Percentiles rank a stretch among this genome's conserved stretches.
phyloP scores from a whole-genome alignment of 768 basidiomycete genomes.

The Pisolithus microcarpus region DNA sequence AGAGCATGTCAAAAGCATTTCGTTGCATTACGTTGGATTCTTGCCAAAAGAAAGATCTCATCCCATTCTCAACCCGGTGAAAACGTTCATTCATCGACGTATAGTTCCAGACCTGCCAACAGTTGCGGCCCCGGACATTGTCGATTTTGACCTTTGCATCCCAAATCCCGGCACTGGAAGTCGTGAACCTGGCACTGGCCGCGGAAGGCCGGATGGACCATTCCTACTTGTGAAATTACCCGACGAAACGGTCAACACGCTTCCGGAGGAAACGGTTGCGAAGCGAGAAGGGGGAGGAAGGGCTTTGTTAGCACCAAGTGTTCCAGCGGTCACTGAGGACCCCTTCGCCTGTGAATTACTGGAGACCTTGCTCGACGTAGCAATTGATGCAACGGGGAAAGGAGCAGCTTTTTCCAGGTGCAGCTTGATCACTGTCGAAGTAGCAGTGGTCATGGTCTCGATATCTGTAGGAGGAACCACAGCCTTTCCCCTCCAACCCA shows the following conservation, averaged over 20 bases:
- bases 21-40: background rate
- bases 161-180: conserved; percentile 8
- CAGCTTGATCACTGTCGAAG: background rate
- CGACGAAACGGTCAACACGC: background rate
- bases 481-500: conserved; percentile 1
- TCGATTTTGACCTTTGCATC: conserved; percentile 3
- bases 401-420: conserved; percentile 3
- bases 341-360: background rate
- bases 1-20: background rate
- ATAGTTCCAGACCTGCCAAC: conserved; percentile 4
- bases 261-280: background rate
- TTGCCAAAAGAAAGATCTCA: background rate
- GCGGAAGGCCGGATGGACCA: conserved; percentile 3
- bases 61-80: background rate
- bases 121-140: background rate
- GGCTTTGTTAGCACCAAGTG: background rate
- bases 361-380: conserved; percentile 3
- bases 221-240: too few species aligned
- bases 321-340: background rate
- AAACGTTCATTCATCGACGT: background rate
- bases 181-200: conserved; percentile 6
- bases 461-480: background rate
- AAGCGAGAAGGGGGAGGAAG: conserved; percentile 8
- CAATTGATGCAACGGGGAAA: background rate
- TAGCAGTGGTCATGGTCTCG: too few species aligned